Percentiles rank a stretch among this genome's conserved stretches.
Evolutionary conservation across 2,329 filamentous ascomycete species (phyloP).

Genomic region (Aspergillus quadricinctus): DNA sequence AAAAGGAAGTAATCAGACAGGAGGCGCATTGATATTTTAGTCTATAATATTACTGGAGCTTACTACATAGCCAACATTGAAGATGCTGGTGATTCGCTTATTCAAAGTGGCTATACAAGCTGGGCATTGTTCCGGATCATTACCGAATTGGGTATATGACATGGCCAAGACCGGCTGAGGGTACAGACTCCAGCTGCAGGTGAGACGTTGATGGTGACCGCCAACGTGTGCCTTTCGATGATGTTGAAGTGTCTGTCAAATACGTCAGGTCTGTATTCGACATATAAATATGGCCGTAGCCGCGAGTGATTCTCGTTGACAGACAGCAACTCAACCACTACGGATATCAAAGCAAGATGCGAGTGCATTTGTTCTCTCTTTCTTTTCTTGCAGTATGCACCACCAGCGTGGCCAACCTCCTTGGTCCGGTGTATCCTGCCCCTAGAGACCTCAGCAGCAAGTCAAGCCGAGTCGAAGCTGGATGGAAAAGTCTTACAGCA

Average conservation of each 20-base stretch:
- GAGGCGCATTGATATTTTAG: no score
- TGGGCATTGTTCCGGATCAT: background rate
- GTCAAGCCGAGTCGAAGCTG: conserved; percentile 26
- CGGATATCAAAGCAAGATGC: background rate
- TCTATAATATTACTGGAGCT: no score
- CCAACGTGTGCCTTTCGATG: no score
- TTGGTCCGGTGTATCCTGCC: conserved; percentile 31
- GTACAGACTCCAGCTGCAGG: background rate
- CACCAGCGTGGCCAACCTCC: conserved; percentile 13
- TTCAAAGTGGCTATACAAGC: background rate
- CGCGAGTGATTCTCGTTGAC: background rate
- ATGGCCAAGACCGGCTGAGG: background rate
- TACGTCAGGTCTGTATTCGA: background rate
- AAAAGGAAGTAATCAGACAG: no score
- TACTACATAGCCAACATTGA: background rate
- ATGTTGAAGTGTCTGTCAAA: background rate
- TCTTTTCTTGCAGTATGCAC: background rate
- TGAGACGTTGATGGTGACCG: background rate
- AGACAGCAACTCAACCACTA: background rate
- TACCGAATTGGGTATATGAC: background rate
- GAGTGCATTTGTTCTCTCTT: background rate
- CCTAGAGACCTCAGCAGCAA: conserved; percentile 32
- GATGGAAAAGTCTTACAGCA: conserved; percentile 33
- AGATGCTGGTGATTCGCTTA: background rate
- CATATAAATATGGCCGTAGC: background rate